A percentile compares a stretch with the other conserved stretches of the same genome.
Conservation (phyloP, 2,329 filamentous ascomycete genomes). For the Fusarium sp. region DNA sequence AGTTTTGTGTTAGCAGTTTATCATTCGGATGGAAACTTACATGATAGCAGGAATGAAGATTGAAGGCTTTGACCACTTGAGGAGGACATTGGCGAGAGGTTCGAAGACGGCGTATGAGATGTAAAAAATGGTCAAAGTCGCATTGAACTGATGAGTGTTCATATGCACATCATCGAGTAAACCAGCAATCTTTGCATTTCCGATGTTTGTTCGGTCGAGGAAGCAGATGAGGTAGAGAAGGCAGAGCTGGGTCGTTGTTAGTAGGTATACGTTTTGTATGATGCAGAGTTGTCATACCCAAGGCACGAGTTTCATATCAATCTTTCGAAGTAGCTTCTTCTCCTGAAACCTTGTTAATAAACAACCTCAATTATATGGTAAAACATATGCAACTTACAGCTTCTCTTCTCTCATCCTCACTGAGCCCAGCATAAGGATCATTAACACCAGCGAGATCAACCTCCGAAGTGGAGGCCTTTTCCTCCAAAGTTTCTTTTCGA, state of each 20-base stretch:
- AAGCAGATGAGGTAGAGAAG: constrained; percentile 81
- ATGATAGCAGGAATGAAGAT: constrained; percentile 88
- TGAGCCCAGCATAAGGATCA: constrained; percentile 71
- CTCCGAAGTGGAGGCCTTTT: constrained; percentile 49
- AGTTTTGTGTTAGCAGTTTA: constrained; percentile 17
- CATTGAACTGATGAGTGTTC: constrained; percentile 76
- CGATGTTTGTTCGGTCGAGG: constrained; percentile 82
- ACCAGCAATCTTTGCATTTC: constrained; percentile 72
- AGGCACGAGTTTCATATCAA: constrained; percentile 72
- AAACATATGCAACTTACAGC: constrained; percentile 62
- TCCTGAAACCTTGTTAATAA: constrained; percentile 60
- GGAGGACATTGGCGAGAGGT: constrained; percentile 80
- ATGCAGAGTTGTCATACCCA: constrained; percentile 56
- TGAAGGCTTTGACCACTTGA: constrained; percentile 81
- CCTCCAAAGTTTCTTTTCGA: constrained; percentile 47
- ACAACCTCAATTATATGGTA: neutral
- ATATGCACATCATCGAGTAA: constrained; percentile 70
- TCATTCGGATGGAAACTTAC: constrained; percentile 57
- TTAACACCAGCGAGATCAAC: constrained; percentile 38
- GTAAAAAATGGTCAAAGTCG: constrained; percentile 85
- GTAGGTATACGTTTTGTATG: neutral
- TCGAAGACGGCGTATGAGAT: constrained; percentile 86
- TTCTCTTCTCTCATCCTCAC: constrained; percentile 69
- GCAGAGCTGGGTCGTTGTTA: constrained; percentile 62
- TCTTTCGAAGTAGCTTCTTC: constrained; percentile 70